phyloP scores from a whole-genome alignment of 306 rosid species.

The Castanea mollissima region DNA sequence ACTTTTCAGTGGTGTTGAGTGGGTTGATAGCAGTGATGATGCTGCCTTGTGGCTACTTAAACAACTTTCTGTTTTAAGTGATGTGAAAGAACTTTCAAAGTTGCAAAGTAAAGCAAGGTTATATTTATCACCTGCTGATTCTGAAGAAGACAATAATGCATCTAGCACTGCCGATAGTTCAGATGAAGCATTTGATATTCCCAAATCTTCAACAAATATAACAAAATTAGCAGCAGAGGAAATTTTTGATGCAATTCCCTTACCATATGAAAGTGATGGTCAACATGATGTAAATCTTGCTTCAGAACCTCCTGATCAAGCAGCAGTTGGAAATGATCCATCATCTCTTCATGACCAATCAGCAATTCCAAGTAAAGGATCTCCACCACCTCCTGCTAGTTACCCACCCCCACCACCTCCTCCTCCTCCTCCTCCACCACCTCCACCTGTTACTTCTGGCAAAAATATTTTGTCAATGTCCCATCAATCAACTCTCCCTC shows the following conservation, averaged over 20 bases:
- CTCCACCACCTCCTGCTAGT: neutral
- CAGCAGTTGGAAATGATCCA: constrained; percentile 19
- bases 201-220: constrained; percentile 52
- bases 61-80: constrained; percentile 72
- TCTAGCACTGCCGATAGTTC: constrained; percentile 94
- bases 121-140: constrained; percentile 77
- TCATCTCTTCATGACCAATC: constrained; percentile 31
- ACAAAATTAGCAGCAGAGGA: constrained; percentile 41
- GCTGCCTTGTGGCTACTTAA: constrained; percentile 94
- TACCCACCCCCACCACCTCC: neutral
- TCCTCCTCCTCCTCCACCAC: constrained; percentile 3
- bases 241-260: constrained; percentile 38
- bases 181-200: constrained; percentile 80
- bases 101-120: constrained; percentile 70
- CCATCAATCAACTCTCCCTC: neutral
- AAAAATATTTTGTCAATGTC: neutral
- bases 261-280: constrained; percentile 44
- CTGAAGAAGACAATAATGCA: constrained; percentile 86
- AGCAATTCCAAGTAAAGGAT: constrained; percentile 27
- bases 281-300: constrained; percentile 30
- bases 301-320: constrained; percentile 40
- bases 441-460: constrained; percentile 1
- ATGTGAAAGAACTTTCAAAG: constrained; percentile 78
- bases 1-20: constrained; percentile 84
- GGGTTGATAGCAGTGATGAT: constrained; percentile 85